Evolutionary conservation across 1,139 yeast species (phyloP).

Genomic region (Yamadazyma sp.): DNA sequence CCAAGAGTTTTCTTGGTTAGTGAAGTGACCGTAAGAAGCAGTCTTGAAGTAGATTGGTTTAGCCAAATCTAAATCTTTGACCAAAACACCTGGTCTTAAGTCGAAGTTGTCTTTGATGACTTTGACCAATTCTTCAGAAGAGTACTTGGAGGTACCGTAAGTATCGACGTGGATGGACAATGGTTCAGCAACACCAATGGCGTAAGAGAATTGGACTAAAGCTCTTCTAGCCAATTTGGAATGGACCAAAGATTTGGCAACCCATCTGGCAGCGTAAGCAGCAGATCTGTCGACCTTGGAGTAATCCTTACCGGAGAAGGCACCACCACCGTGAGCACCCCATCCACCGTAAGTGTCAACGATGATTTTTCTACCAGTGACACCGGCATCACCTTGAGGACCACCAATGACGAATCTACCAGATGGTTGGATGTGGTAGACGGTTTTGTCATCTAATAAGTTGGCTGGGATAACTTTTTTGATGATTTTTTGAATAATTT

Average conservation of each 20-base stretch:
- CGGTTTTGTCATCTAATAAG: conserved; percentile 90
- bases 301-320: conserved; percentile 99
- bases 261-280: conserved; percentile 99
- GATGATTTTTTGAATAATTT: conserved; percentile 75
- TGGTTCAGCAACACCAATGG: conserved; percentile 99
- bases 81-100: conserved; percentile 99
- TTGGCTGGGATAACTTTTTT: conserved; percentile 90
- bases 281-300: conserved; percentile 99
- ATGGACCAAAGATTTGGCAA: conserved; percentile 93
- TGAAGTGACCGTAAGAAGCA: conserved; percentile 99
- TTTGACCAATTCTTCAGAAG: conserved; percentile 85
- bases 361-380: conserved; percentile 98
- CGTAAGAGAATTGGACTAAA: conserved; percentile 96
- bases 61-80: conserved; percentile 93
- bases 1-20: conserved; percentile 98
- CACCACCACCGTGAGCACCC: conserved; percentile 99
- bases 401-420: conserved; percentile 99
- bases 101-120: conserved; percentile 94
- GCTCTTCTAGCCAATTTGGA: conserved; percentile 98
- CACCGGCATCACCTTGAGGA: conserved; percentile 99
- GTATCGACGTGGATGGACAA: conserved; percentile 96
- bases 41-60: conserved; percentile 99
- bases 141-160: conserved; percentile 91
- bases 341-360: conserved; percentile 99
- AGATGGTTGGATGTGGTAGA: conserved; percentile 98